Evolutionary conservation across 2,329 filamentous ascomycete species (phyloP).

Genomic region (Arthrinium phaeospermum): DNA sequence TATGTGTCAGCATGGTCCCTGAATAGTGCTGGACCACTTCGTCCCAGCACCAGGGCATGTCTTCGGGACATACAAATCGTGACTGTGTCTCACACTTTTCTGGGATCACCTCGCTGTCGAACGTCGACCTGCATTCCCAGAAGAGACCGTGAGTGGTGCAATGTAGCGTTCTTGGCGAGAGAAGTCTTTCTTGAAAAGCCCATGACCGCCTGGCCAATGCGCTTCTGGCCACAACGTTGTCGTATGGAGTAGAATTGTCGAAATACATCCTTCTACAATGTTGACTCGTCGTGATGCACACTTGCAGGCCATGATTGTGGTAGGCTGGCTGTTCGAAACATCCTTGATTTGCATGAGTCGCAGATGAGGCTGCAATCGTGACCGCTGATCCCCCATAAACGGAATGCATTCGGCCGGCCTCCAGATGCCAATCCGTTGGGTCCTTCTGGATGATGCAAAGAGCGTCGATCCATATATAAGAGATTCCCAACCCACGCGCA

Average conservation of each 20-base stretch:
- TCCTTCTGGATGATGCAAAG: constrained; percentile 1
- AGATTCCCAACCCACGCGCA: not conserved
- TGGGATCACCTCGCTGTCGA: too few species aligned
- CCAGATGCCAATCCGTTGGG: not conserved
- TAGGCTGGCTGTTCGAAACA: too few species aligned
- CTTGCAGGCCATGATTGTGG: too few species aligned
- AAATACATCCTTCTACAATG: not conserved
- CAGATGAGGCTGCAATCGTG: not conserved
- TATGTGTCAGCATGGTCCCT: not conserved
- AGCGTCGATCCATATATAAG: constrained; percentile 6
- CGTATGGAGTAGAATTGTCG: not conserved
- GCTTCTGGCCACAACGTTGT: too few species aligned
- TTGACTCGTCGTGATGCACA: not conserved
- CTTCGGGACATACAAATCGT: too few species aligned
- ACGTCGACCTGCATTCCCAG: constrained; percentile 4
- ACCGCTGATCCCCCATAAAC: not conserved
- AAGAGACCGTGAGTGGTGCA: not conserved
- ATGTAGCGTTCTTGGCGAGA: not conserved
- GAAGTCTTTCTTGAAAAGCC: not conserved
- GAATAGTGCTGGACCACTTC: not conserved
- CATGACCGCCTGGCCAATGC: not conserved
- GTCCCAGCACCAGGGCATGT: not conserved
- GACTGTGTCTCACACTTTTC: too few species aligned
- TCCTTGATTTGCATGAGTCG: not conserved
- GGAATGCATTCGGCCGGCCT: not conserved